A percentile compares a stretch with the other conserved stretches of the same genome.
phyloP scores from a whole-genome alignment of 2,329 filamentous ascomycete species.

The Dactylellina leptospora region DNA sequence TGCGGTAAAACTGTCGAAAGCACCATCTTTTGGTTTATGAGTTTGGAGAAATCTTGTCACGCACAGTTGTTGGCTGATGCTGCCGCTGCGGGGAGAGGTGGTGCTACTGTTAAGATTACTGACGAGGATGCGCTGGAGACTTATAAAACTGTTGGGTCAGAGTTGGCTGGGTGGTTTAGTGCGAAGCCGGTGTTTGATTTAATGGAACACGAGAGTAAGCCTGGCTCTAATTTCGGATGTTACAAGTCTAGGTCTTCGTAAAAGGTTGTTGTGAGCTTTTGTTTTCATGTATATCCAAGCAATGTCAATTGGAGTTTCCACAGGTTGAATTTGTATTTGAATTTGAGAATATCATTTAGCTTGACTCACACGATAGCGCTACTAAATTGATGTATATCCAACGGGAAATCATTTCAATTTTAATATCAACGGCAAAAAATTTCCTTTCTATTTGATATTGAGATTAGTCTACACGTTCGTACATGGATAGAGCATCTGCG shows the following conservation, averaged over 20 bases:
- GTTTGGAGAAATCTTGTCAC: slow-evolving; percentile 60
- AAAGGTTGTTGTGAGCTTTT: too few relatives aligned
- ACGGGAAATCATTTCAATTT: too few relatives aligned
- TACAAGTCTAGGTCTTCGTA: slow-evolving; percentile 23
- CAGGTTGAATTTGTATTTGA: too few relatives aligned
- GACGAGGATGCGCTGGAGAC: slow-evolving; percentile 75
- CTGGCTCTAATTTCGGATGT: slow-evolving; percentile 62
- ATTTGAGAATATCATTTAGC: too few relatives aligned
- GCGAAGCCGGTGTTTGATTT: slow-evolving; percentile 77
- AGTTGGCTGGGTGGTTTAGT: slow-evolving; percentile 73
- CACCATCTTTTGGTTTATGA: slow-evolving; percentile 67
- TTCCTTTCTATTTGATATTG: neutral
- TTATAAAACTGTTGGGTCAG: slow-evolving; percentile 71
- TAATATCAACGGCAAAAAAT: neutral
- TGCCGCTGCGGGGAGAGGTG: slow-evolving; percentile 70
- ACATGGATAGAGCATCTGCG: too few relatives aligned
- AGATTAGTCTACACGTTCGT: too few relatives aligned
- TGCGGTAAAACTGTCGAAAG: slow-evolving; percentile 65
- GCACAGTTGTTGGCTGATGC: slow-evolving; percentile 67
- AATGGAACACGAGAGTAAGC: slow-evolving; percentile 64
- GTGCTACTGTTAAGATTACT: slow-evolving; percentile 72
- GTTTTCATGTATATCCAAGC: too few relatives aligned
- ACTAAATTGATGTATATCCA: too few relatives aligned
- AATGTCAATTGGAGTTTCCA: too few relatives aligned
- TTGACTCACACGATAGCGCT: too few relatives aligned